Evolutionary conservation across 192 early-diverging fungal species (phyloP).

Genomic region (Linnemannia exigua): DNA sequence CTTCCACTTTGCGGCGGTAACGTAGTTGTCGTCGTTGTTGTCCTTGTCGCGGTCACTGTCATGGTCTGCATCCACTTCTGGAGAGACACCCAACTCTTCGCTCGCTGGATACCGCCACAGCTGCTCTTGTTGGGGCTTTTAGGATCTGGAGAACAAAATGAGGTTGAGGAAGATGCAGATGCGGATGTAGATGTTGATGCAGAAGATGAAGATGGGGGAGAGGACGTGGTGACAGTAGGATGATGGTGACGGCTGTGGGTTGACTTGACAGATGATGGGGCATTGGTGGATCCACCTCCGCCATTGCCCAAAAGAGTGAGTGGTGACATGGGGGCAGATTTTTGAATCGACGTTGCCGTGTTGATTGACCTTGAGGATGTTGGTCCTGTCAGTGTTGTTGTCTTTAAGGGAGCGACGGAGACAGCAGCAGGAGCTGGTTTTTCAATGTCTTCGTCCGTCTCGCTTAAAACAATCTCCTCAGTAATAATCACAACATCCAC

Average conservation of each 20-base stretch:
- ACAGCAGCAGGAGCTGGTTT: background rate
- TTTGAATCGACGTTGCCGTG: constrained; percentile 20
- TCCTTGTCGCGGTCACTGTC: background rate
- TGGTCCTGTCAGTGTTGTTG: background rate
- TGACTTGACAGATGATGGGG: background rate
- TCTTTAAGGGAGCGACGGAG: background rate
- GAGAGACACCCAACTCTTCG: constrained; percentile 28
- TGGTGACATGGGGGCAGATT: constrained; percentile 30
- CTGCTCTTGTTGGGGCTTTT: background rate
- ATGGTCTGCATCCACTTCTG: constrained; percentile 28
- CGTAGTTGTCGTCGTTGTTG: background rate
- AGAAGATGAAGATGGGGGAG: background rate
- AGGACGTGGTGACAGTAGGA: background rate
- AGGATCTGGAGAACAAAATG: background rate
- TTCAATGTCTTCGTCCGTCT: background rate
- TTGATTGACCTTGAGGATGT: background rate
- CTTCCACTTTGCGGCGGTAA: background rate
- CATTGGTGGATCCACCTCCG: no score
- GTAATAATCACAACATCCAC: background rate
- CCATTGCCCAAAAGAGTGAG: no score
- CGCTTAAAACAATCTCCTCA: background rate
- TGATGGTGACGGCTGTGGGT: no score
- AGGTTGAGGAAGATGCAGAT: background rate
- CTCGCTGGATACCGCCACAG: background rate
- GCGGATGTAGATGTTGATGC: background rate